phyloP scores from a whole-genome alignment of 169 alveolate species.

The Pseudocohnilembus persalinus region DNA sequence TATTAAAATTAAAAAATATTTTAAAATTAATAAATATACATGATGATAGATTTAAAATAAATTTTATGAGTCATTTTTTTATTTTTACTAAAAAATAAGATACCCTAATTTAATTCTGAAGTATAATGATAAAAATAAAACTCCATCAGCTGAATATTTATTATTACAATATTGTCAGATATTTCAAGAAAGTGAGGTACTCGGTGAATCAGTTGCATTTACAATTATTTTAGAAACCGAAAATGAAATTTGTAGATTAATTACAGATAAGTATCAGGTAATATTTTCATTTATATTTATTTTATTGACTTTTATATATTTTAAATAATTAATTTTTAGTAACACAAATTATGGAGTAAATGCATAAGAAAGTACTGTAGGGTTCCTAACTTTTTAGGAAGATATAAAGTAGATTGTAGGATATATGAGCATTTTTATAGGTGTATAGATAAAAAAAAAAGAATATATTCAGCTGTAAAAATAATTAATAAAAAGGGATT shows the following conservation, averaged over 20 bases:
- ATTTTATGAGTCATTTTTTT: too few species aligned
- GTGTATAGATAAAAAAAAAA: conserved; percentile 24
- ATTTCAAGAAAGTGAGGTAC: conserved; percentile 16
- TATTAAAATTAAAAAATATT: too few species aligned
- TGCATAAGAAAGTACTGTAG: conserved; percentile 17
- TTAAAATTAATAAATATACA: too few species aligned
- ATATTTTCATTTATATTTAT: not conserved
- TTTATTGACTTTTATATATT: too few species aligned
- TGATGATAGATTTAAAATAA: too few species aligned
- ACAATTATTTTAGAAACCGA: conserved; percentile 12
- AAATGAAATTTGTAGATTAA: conserved; percentile 7
- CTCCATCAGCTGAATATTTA: conserved; percentile 11
- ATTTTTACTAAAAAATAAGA: not conserved
- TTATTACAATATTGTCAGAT: conserved; percentile 7
- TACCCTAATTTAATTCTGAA: conserved; percentile 12
- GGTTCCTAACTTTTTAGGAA: not conserved
- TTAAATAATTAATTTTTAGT: not conserved
- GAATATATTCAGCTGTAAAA: conserved; percentile 9
- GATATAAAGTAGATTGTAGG: conserved; percentile 22
- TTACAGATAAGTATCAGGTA: conserved; percentile 17
- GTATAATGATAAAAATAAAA: conserved; percentile 20
- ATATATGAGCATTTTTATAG: conserved; percentile 18
- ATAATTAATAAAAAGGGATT: conserved; percentile 15
- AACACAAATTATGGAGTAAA: conserved; percentile 16
- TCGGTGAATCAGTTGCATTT: conserved; percentile 25